Conservation (phyloP, 2,329 filamentous ascomycete genomes). For the Metarhizium brunneum region DNA sequence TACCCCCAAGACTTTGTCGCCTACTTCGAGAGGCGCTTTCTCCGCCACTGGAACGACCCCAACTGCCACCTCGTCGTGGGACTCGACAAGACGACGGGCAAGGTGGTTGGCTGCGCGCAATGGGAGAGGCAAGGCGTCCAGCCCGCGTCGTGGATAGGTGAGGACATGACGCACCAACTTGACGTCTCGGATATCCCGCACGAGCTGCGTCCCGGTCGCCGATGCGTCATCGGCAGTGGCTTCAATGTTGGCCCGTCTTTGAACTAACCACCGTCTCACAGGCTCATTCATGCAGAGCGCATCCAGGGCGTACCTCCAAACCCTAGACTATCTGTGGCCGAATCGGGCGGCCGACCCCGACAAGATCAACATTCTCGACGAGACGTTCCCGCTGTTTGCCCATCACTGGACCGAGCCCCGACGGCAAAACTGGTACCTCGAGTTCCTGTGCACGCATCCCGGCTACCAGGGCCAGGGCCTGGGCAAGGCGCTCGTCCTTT, state of each 20-base stretch:
- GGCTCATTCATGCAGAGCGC: background rate
- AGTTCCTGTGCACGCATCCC: conserved; percentile 27
- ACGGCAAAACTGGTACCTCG: conserved; percentile 28
- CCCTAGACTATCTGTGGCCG: background rate
- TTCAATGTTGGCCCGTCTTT: too few relatives aligned
- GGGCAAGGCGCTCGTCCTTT: conserved; percentile 28
- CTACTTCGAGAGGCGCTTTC: conserved; percentile 19
- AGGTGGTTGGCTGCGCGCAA: conserved; percentile 14
- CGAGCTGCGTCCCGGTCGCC: too few relatives aligned
- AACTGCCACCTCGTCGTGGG: conserved; percentile 19
- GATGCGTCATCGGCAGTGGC: background rate
- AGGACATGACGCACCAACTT: background rate
- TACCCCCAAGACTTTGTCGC: conserved; percentile 20
- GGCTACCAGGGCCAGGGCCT: conserved; percentile 25
- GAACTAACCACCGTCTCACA: background rate
- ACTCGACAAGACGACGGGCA: conserved; percentile 10
- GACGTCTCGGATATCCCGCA: too few relatives aligned
- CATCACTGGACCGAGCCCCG: conserved; percentile 20
- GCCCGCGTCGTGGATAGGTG: background rate
- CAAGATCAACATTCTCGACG: conserved; percentile 12
- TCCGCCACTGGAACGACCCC: conserved; percentile 20
- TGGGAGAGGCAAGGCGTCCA: conserved; percentile 1
- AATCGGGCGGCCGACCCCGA: conserved; percentile 8
- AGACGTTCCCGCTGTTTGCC: conserved; percentile 11
- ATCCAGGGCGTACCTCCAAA: background rate